Percentiles rank a stretch among this genome's conserved stretches.
Conservation (phyloP, 148 eudicot genomes). For the Drosera capensis region DNA sequence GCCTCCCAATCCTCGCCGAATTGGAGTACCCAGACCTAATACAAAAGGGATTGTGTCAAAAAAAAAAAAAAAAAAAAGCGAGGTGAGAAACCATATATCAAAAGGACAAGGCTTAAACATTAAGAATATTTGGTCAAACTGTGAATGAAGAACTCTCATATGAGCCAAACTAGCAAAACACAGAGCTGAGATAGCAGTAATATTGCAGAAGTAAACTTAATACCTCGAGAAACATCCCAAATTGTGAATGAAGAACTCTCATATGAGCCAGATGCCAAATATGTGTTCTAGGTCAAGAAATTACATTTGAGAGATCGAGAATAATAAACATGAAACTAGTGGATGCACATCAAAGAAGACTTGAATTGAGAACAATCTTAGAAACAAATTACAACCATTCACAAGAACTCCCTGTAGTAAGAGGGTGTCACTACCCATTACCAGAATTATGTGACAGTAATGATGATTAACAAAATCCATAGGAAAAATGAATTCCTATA, state of each 20-base stretch:
- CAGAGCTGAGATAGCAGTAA: no score
- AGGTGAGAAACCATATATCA: no score
- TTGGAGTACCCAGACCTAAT: conserved; percentile 76
- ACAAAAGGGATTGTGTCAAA: conserved; percentile 5
- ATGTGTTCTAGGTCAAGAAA: conserved; percentile 22
- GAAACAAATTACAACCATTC: no score
- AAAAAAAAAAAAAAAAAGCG: conserved; percentile 2
- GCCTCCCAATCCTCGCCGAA: conserved; percentile 90
- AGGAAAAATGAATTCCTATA: no score
- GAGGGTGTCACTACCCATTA: not conserved
- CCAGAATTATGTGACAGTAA: not conserved
- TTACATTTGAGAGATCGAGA: not conserved
- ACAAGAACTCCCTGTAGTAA: not conserved
- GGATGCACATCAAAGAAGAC: no score
- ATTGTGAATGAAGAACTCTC: conserved; percentile 87
- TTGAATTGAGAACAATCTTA: no score
- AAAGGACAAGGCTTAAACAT: no score
- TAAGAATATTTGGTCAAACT: no score
- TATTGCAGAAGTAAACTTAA: conserved; percentile 1
- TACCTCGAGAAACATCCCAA: conserved; percentile 99
- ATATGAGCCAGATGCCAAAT: conserved; percentile 85
- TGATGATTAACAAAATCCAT: no score
- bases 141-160: no score
- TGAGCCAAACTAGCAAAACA: no score
- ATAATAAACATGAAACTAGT: not conserved